Evolutionary conservation across 2,329 filamentous ascomycete species (phyloP), one percentile per base, ranked within the genome.

Genomic region (Cladosporium sp.): DNA sequence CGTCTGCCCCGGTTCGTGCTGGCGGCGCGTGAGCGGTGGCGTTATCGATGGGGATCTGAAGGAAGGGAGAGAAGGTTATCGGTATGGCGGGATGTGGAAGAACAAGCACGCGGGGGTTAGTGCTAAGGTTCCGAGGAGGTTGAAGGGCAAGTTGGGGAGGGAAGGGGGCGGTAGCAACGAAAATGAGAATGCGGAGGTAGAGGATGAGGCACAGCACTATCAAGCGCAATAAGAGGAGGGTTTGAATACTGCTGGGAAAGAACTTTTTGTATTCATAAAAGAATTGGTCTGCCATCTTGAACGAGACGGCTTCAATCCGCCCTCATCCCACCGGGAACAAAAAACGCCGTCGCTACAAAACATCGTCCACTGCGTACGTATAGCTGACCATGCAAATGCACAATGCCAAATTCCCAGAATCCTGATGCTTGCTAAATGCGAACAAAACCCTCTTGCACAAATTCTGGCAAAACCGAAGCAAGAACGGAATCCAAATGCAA

Each of bases 1-100:
- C 53, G 69, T 78, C 8, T 77, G 76, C 59, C 71, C 75, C 0
- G 74, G 74, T 3, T 60, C 65, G 15, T 78, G 76, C 66, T 78
- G 76, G 76, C 69, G 68, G 32, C 63, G 66, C 2, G 74, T 77
- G 1, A 75, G 72, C 1, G 76, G 76, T n/a, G 75, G 75, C 6
- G 67, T 74, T 1, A 71, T 75, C 36, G 76, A 78, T 61, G 76
- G 73, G 39, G 62, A 64, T 20, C 42, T 58, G 17, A 57, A 66
- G 34, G 65, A 66, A 0, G 70, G 71, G 6, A 72, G 71, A 64
- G 70, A 71, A 17, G 61, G 67, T 60, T 73, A 74, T 53, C 61
- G 64, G 20, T 72, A 74, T 61, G 71, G 72, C 5, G 71, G 71
- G 9, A 71, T 72, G 75, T 77, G 75, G 75, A 57, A 57, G 47